Conservation (phyloP, 495 filamentous ascomycete species). For the Massariosphaeria phaeospora region DNA sequence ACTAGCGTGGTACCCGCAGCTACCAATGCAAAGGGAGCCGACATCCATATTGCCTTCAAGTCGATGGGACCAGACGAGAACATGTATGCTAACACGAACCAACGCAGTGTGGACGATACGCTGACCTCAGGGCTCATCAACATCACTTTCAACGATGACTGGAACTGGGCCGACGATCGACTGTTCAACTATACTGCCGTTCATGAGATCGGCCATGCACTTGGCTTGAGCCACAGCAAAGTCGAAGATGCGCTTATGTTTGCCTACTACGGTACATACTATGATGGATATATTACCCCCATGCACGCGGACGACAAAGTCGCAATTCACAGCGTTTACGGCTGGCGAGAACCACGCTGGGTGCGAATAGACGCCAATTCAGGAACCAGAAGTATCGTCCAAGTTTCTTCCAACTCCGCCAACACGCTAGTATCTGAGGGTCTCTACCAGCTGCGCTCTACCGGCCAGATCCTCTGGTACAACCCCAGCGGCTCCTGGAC, state of each 20-base stretch:
- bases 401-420: conserved; percentile 9
- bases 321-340: conserved; percentile 22
- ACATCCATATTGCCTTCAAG: conserved; percentile 24
- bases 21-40: background rate
- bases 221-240: conserved; percentile 21
- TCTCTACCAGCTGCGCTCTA: conserved; percentile 24
- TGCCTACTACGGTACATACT: conserved; percentile 24
- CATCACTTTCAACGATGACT: conserved; percentile 29
- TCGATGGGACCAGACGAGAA: conserved; percentile 9
- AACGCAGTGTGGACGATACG: conserved; percentile 8
- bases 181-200: conserved; percentile 21
- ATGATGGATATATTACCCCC: conserved; percentile 5
- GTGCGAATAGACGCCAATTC: conserved; percentile 13
- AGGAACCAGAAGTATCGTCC: conserved; percentile 1
- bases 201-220: conserved; percentile 28
- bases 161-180: conserved; percentile 26
- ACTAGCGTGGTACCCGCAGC: conserved; percentile 5
- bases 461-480: conserved; percentile 16
- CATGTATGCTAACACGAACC: conserved; percentile 20
- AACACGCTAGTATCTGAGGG: conserved; percentile 6
- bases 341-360: conserved; percentile 25
- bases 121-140: conserved; percentile 23
- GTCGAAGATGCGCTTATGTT: conserved; percentile 27
- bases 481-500: conserved; percentile 12
- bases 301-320: conserved; percentile 26